Evolutionary conservation across 768 basidiomycete species (phyloP).

Genomic region (Psilocybe tampanensis): DNA sequence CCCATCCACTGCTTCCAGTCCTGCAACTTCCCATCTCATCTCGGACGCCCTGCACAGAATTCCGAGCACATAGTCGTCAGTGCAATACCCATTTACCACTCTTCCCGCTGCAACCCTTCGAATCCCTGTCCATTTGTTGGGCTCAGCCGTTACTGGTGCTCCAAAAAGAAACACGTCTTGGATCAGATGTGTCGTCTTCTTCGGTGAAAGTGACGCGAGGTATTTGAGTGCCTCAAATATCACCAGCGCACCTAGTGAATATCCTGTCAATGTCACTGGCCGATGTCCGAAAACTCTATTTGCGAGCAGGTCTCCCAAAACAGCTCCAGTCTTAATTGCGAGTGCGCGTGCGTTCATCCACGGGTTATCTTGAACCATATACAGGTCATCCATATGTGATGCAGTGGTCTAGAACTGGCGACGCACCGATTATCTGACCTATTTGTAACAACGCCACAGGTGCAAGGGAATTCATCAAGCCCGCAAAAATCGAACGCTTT

Average conservation of each 20-base stretch:
- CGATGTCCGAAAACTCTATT: slow-evolving; percentile 55
- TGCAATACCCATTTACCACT: slow-evolving; percentile 55
- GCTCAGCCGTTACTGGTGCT: slow-evolving; percentile 44
- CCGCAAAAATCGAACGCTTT: slow-evolving; percentile 52
- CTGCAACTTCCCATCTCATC: slow-evolving; percentile 52
- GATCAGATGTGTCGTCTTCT: slow-evolving; percentile 47
- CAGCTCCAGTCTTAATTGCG: slow-evolving; percentile 53
- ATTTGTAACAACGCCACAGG: slow-evolving; percentile 53
- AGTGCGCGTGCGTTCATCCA: slow-evolving; percentile 60
- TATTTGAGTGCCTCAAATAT: slow-evolving; percentile 57
- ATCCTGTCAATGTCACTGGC: slow-evolving; percentile 57
- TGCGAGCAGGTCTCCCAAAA: slow-evolving; percentile 52
- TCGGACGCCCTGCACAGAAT: slow-evolving; percentile 50
- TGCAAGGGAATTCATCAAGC: slow-evolving; percentile 49
- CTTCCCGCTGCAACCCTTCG: slow-evolving; percentile 53
- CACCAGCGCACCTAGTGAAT: slow-evolving; percentile 57
- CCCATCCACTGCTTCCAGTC: slow-evolving; percentile 47
- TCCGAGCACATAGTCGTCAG: slow-evolving; percentile 55
- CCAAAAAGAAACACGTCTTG: slow-evolving; percentile 61
- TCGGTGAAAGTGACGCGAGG: slow-evolving; percentile 45
- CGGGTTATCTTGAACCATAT: slow-evolving; percentile 47
- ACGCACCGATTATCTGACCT: slow-evolving; percentile 54
- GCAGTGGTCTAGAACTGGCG: neutral
- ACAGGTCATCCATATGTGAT: neutral
- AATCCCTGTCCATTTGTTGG: slow-evolving; percentile 43